phyloP scores from a whole-genome alignment of 305 asterid genomes.

The Fraxinus platypoda region DNA sequence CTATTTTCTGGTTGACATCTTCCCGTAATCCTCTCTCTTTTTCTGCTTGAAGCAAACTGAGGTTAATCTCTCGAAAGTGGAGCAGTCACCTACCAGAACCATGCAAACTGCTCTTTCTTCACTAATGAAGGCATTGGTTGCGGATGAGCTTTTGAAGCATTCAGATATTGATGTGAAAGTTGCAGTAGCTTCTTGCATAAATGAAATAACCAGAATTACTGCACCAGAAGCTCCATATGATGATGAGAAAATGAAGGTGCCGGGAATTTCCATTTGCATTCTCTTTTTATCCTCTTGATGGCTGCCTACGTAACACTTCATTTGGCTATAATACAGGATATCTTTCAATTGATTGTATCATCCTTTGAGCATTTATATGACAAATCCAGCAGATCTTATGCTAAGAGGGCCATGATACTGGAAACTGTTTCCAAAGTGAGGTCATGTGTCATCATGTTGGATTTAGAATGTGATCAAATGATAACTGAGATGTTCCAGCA shows the following conservation, averaged over 20 bases:
- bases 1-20: not conserved
- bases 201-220: slow-evolving; percentile 90
- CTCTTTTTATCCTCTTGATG: slow-evolving; percentile 5
- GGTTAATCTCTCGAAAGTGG: slow-evolving; percentile 64
- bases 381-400: slow-evolving; percentile 64
- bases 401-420: slow-evolving; percentile 68
- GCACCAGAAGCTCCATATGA: slow-evolving; percentile 92
- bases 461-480: slow-evolving; percentile 88
- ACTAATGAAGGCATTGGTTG: slow-evolving; percentile 54
- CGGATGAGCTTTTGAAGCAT: slow-evolving; percentile 65
- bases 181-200: slow-evolving; percentile 86
- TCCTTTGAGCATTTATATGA: slow-evolving; percentile 72
- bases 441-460: slow-evolving; percentile 94
- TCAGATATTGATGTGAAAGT: slow-evolving; percentile 74
- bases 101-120: slow-evolving; percentile 68
- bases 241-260: slow-evolving; percentile 83
- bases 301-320: slow-evolving; percentile 22
- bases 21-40: slow-evolving; percentile 9
- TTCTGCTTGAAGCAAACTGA: slow-evolving; percentile 50
- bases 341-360: slow-evolving; percentile 85
- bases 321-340: slow-evolving; percentile 56
- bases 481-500: slow-evolving; percentile 80
- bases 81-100: slow-evolving; percentile 83
- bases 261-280: not conserved
- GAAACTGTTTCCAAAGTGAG: slow-evolving; percentile 90